phyloP scores from a whole-genome alignment of 2,329 filamentous ascomycete species.

The Aspergillus sergii region DNA sequence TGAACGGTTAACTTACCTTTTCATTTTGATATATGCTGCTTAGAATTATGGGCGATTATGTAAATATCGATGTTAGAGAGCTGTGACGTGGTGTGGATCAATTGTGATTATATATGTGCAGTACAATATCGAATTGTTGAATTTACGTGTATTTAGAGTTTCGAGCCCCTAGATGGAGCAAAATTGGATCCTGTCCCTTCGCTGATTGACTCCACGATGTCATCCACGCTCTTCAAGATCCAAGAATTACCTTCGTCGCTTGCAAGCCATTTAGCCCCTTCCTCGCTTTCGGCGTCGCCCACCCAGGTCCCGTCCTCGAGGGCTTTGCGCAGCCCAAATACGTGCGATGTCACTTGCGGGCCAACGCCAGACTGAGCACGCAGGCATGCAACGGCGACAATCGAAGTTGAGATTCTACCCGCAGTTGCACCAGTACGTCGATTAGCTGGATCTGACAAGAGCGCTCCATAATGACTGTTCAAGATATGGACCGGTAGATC shows the following conservation, averaged over 20 bases:
- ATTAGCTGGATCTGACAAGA: slow-evolving; percentile 69
- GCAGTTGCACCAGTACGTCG: slow-evolving; percentile 55
- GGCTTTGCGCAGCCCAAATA: slow-evolving; percentile 78
- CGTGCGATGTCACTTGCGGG: slow-evolving; percentile 78
- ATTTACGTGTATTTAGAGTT: slow-evolving; percentile 26
- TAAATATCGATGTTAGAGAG: not conserved
- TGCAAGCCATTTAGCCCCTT: slow-evolving; percentile 63
- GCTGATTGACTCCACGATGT: slow-evolving; percentile 56
- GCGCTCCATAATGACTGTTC: slow-evolving; percentile 70
- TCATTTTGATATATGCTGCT: not conserved
- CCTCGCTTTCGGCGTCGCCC: slow-evolving; percentile 53
- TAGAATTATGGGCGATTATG: no score
- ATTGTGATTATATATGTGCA: not conserved
- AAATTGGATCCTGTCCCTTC: slow-evolving; percentile 57
- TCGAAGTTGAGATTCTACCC: slow-evolving; percentile 70
- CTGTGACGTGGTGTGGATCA: not conserved
- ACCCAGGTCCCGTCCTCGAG: slow-evolving; percentile 66
- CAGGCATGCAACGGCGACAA: slow-evolving; percentile 74
- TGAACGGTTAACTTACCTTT: not conserved
- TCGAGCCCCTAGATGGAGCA: slow-evolving; percentile 50
- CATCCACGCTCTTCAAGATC: slow-evolving; percentile 64
- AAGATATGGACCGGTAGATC: slow-evolving; percentile 82
- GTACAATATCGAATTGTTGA: not conserved
- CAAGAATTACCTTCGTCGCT: slow-evolving; percentile 67
- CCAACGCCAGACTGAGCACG: slow-evolving; percentile 79